These are phyloP conservation scores for Lepidium africanum DNA, from an alignment of 345 rosid genomes.

Conservation along the genomic window DNA sequence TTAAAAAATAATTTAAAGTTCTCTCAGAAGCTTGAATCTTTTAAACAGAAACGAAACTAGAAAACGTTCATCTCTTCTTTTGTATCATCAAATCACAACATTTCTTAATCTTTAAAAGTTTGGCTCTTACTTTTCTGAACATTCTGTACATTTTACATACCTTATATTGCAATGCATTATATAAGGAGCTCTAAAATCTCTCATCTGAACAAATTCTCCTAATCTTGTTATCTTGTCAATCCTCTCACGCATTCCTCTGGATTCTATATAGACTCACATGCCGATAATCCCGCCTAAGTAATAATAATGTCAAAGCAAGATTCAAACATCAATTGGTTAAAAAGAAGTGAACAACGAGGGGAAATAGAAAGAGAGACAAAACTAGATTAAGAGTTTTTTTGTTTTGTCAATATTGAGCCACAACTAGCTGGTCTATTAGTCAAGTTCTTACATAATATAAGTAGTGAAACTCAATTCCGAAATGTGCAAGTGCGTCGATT, in stretches of 20 bases:
- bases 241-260: conserved; percentile 43
- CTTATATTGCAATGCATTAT: too few relatives aligned
- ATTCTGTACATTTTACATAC: neutral
- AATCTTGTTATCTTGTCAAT: conserved; percentile 29
- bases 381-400: too few relatives aligned
- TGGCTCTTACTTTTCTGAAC: neutral
- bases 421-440: too few relatives aligned
- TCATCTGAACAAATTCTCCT: too few relatives aligned
- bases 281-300: conserved; percentile 8
- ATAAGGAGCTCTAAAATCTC: too few relatives aligned
- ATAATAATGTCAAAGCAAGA: neutral
- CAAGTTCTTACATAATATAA: too few relatives aligned
- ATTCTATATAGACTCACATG: conserved; percentile 47
- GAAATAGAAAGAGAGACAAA: neutral
- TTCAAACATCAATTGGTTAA: neutral
- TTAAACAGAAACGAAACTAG: conserved; percentile 1
- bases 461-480: too few relatives aligned
- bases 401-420: too few relatives aligned
- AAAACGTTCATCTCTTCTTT: conserved; percentile 14
- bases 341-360: neutral
- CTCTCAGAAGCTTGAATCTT: conserved; percentile 3
- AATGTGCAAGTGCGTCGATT: too few relatives aligned
- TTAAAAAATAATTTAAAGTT: neutral
- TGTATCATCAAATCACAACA: conserved; percentile 10
- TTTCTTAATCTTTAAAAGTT: conserved; percentile 11